These are phyloP conservation scores for Polyporus tsugae DNA, from an alignment of 1,284 basidiomycete genomes.

Conservation along the genomic window DNA sequence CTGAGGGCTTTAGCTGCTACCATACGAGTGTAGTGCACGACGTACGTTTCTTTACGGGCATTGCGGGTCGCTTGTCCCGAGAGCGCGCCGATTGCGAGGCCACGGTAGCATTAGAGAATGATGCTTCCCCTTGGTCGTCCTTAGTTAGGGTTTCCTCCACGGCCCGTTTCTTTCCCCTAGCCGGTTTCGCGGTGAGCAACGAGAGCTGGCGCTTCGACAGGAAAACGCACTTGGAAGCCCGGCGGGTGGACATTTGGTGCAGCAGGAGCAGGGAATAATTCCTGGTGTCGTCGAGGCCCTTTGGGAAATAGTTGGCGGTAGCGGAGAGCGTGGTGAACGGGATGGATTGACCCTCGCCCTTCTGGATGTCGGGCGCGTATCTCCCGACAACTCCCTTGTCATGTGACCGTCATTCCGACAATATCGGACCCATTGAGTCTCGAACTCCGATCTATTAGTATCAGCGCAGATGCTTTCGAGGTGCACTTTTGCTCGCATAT, in stretches of 20 bases:
- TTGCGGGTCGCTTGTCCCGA: constrained; percentile 30
- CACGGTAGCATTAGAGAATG: constrained; percentile 18
- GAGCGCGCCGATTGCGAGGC: constrained; percentile 17
- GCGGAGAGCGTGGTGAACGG: constrained; percentile 15
- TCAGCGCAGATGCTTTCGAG: not conserved
- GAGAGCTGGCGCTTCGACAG: constrained; percentile 13
- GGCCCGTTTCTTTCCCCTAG: constrained; percentile 37
- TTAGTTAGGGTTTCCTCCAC: constrained; percentile 25
- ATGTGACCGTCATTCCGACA: constrained; percentile 22
- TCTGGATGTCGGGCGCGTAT: constrained; percentile 29
- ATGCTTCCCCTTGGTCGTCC: constrained; percentile 24
- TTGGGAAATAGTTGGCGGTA: constrained; percentile 11
- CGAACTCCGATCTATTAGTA: too few species aligned
- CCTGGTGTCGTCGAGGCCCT: not conserved
- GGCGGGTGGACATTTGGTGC: constrained; percentile 34
- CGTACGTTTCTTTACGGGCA: constrained; percentile 42
- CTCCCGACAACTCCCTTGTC: constrained; percentile 11
- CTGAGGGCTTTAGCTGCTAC: not conserved
- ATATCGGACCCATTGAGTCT: not conserved
- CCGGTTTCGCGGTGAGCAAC: constrained; percentile 11
- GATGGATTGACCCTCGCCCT: constrained; percentile 32
- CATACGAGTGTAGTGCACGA: not conserved
- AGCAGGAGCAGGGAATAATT: constrained; percentile 6
- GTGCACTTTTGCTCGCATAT: not conserved
- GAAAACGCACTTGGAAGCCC: constrained; percentile 38